These are phyloP conservation scores for Rhazya stricta DNA, from an alignment of 257 asterid species.

Conservation along the genomic window DNA sequence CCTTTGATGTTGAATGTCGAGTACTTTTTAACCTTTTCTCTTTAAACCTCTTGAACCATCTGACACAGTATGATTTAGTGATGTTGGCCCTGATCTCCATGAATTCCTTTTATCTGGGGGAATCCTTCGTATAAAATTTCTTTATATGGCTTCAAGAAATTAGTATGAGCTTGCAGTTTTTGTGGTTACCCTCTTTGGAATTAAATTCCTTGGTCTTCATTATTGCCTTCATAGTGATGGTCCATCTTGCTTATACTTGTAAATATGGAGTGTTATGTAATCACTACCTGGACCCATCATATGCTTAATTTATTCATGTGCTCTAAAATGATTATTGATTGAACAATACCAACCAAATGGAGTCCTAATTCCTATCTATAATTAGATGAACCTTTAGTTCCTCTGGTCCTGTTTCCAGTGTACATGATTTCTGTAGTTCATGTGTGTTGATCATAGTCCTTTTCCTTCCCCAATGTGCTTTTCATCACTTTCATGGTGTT, in stretches of 20 bases:
- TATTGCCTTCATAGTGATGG: background rate
- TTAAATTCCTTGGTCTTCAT: background rate
- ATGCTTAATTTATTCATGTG: background rate
- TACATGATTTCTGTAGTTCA: background rate
- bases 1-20: conserved; percentile 32
- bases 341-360: too few species aligned
- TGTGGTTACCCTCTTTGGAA: background rate
- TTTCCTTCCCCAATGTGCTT: background rate
- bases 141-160: background rate
- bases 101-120: background rate
- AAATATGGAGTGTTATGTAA: background rate
- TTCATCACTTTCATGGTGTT: background rate
- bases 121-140: background rate
- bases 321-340: background rate
- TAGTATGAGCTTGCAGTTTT: background rate
- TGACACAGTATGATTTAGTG: background rate
- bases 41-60: background rate
- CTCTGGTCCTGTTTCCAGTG: background rate
- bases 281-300: background rate
- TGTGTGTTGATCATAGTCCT: background rate
- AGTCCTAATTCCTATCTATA: background rate
- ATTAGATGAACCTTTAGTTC: too few species aligned
- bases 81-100: background rate
- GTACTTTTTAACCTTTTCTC: background rate
- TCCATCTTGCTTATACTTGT: background rate